These are phyloP conservation scores for Lumnitzera littorea DNA, from an alignment of 345 rosid species.

Conservation along the genomic window DNA sequence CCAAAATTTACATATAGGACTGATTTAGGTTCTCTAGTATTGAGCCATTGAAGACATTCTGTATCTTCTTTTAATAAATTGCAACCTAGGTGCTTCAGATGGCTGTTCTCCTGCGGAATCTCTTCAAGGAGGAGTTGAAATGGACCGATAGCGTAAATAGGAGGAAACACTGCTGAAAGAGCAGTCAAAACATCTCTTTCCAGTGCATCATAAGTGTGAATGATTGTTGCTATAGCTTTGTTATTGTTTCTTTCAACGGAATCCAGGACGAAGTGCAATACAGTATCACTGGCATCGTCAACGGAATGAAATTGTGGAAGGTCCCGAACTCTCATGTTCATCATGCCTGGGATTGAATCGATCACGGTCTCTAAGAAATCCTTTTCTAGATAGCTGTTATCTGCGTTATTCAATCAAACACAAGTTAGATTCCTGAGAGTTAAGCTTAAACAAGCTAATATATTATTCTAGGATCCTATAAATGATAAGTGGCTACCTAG, in stretches of 20 bases:
- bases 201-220: conserved; percentile 39
- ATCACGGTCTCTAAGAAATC: conserved; percentile 18
- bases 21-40: conserved; percentile 29
- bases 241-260: conserved; percentile 20
- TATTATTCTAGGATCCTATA: too few species aligned
- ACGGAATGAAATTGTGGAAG: conserved; percentile 29
- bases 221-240: conserved; percentile 29
- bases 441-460: too few species aligned
- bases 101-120: not conserved
- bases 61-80: conserved; percentile 46
- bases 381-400: too few species aligned
- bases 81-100: conserved; percentile 15
- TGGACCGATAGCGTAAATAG: conserved; percentile 35
- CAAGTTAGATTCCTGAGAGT: too few species aligned
- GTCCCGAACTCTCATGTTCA: conserved; percentile 27
- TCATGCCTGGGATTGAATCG: conserved; percentile 40
- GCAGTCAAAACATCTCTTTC: conserved; percentile 26
- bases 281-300: conserved; percentile 15
- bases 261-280: not conserved
- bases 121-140: conserved; percentile 25
- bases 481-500: too few species aligned
- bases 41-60: conserved; percentile 39
- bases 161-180: conserved; percentile 26
- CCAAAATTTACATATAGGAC: conserved; percentile 55
- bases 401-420: too few species aligned